Evolutionary conservation across 1,139 yeast species (phyloP), one percentile per base, ranked within the genome.

Genomic region (Hemisphaericaspora xylofermentans): DNA sequence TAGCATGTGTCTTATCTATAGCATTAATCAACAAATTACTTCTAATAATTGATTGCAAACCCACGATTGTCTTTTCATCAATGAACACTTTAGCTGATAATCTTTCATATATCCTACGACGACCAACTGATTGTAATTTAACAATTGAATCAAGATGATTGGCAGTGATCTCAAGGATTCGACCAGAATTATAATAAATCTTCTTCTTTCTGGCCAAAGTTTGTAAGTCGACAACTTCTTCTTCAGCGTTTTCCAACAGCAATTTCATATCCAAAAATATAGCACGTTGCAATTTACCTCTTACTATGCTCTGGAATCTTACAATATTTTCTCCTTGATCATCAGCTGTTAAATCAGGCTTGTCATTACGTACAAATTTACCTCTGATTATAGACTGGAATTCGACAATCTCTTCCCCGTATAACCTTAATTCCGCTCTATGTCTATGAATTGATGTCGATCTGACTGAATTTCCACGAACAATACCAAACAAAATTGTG

Each of bases 401-500:
- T 4, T 48, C 51, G n/a, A 63, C 49, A 2, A 73, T 57, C 2
- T 61, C 66, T 17, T 47, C 43, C 37, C 54, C 54, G 48, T 54
- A 66, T 6, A 55, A 41, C 22, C 60, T 33, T 22, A 71, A 47
- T 31, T 63, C 71, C 41, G 60, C 68, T 33, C 76, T 59, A 44
- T 71, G 69, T 40, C 61, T 61, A 50, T 72, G 76, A 17, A 71
- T 53, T 2, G 76, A 61, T 45, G 53, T 61, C 24, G 50, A 45
- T 43, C 77, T 56, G 12, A 64, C 51, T 40, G 54, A 43, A 44
- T 67, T 61, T 3, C 78, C 79, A 48, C 82, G 65, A 19, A 73
- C 61, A 1, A 60, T 61, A 6, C 79, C 63, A 34, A 57, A 50
- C 25, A 72, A 60, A 9, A 44, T 45, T 4, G 64, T 64, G 26